phyloP scores from a whole-genome alignment of 1,284 basidiomycete genomes.

The Hypsizygus ulmarius region DNA sequence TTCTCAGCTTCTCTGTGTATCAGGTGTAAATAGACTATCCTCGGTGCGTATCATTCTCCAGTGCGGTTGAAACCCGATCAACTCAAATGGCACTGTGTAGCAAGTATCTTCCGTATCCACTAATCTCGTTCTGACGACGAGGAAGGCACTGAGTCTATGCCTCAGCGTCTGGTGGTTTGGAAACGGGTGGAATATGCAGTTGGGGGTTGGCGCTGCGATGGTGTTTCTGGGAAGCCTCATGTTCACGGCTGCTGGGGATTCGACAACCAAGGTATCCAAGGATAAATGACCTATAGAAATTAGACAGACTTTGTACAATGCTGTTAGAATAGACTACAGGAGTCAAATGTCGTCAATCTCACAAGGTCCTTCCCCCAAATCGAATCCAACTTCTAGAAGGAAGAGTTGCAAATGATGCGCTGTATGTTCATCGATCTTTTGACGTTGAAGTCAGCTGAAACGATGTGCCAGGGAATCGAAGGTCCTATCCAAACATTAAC shows the following conservation, averaged over 20 bases:
- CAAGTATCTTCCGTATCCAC: constrained; percentile 71
- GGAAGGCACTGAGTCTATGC: constrained; percentile 70
- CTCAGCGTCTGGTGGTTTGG: constrained; percentile 78
- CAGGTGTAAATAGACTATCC: constrained; percentile 82
- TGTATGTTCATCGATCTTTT: too few relatives aligned
- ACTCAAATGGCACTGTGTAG: constrained; percentile 33
- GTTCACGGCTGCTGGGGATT: constrained; percentile 34
- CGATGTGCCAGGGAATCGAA: too few relatives aligned
- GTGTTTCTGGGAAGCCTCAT: constrained; percentile 65
- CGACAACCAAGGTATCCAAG: constrained; percentile 12
- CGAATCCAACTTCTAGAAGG: too few relatives aligned
- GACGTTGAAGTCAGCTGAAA: too few relatives aligned
- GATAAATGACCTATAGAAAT: background rate
- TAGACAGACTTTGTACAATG: too few relatives aligned
- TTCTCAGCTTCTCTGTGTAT: constrained; percentile 84
- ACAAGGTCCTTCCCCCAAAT: too few relatives aligned
- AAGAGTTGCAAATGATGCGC: too few relatives aligned
- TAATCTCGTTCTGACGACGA: constrained; percentile 66
- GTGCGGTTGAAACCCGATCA: constrained; percentile 4
- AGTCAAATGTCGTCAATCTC: too few relatives aligned
- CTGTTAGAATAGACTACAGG: too few relatives aligned
- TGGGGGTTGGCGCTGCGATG: constrained; percentile 61
- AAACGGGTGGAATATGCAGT: constrained; percentile 59
- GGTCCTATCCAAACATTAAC: too few relatives aligned
- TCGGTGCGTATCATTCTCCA: constrained; percentile 48